phyloP scores from a whole-genome alignment of 345 rosid genomes.

The Brassica rapa region DNA sequence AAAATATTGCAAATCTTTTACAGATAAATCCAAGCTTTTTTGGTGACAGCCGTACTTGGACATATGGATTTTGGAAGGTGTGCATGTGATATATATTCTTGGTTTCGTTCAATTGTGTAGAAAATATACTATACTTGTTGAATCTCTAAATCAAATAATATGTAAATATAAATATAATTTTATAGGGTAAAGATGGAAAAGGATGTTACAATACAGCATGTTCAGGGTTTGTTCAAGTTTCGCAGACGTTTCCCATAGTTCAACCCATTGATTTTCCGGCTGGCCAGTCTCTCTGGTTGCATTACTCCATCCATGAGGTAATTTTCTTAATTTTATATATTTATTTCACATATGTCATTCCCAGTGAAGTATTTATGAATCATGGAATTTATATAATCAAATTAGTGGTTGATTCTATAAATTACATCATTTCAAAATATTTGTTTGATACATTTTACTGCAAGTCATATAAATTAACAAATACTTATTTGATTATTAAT shows the following conservation, averaged over 20 bases:
- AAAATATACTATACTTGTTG: not conserved
- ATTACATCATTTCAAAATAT: not conserved
- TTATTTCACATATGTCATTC: not conserved
- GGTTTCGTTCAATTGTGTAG: not conserved
- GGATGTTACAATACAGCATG: slow-evolving; percentile 18
- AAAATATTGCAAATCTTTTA: not conserved
- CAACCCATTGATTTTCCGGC: not conserved
- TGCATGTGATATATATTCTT: not conserved
- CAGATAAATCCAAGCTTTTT: slow-evolving; percentile 4
- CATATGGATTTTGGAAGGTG: slow-evolving; percentile 10
- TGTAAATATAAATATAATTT: not conserved
- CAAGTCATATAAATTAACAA: not conserved
- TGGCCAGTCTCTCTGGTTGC: not conserved
- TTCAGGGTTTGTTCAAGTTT: slow-evolving; percentile 29
- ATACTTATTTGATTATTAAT: not conserved
- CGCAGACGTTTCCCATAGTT: not conserved
- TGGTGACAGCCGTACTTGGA: not conserved
- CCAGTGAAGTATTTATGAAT: not conserved
- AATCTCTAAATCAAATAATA: not conserved
- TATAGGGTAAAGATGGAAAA: slow-evolving; percentile 27
- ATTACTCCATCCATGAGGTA: not conserved
- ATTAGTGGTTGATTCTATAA: not conserved
- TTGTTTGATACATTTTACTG: not conserved
- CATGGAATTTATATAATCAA: not conserved
- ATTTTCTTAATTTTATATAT: not conserved